Base-by-base conservation (phyloP, 2,329 filamentous ascomycete species). In the Karstenula rhodostoma region DNA sequence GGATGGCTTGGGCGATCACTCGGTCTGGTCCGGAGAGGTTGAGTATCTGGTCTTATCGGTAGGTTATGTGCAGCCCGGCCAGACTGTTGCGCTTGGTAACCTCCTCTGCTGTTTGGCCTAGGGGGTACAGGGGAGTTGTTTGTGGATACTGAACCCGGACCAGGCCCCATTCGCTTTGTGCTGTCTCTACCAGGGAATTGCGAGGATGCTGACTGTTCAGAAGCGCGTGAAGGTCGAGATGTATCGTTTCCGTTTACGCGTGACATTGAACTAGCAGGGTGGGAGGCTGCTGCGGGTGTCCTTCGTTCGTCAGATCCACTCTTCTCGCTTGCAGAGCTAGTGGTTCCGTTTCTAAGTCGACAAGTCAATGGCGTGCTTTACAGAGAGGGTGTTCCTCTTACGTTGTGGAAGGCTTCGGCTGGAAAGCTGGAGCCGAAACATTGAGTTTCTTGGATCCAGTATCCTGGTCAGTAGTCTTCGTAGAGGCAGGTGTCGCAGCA, bases 381-480 rank as follows among this genome's bases (percentile, higher is more conserved):
- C 55, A 43, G 56, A 48, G 3, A 43, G 29, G 35, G 17, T 17
- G 35, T 23, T 32, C 55, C n/a, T 71, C 71, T 71, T 70, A 76
- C 71, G 68, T 64, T 32, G 72, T 64, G 17, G 66, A 57, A 32
- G 44, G 22, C 43, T 52, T 78, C 4, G 89, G 87, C 69, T 87
- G 89, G 75, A 92, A 92, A 35, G 90, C 86, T 12, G 83, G 73
- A 10, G 89, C 90, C 17, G 82, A 85, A 17, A 89, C 82, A 65
- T 77, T 81, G 35, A 86, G 74, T 55, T 82, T 77, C 8, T 77
- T 73, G 43, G 77, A 78, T 32, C 78, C 71, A 17, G 52, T 47
- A 10, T 73, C 71, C 2, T 80, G 76, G 29, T 82, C 79, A 76
- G 85, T 78, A 42, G 73, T 77, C 33, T 73, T 82, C 60, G 82